Percentiles rank a stretch among this genome's conserved stretches.
These are phyloP conservation scores for Solanum piurae DNA, from an alignment of 257 asterid species.

Conservation along the genomic window DNA sequence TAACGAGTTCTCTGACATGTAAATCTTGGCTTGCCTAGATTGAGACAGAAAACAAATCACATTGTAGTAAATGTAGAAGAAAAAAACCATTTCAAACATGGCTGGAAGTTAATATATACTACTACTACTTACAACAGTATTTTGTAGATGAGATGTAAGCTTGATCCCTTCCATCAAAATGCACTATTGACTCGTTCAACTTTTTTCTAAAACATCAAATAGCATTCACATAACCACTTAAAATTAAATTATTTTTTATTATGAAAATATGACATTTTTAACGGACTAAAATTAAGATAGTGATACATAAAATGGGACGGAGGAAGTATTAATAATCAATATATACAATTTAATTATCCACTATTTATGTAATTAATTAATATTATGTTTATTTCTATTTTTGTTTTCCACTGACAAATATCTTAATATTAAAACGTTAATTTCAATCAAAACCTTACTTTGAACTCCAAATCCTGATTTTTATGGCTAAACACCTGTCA, in stretches of 20 bases:
- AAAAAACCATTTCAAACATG: background rate
- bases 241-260: too few species aligned
- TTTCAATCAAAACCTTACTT: too few species aligned
- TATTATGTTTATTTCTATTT: too few species aligned
- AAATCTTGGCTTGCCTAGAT: constrained; percentile 61
- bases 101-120: background rate
- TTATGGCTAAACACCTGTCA: too few species aligned
- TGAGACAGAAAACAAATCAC: background rate
- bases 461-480: too few species aligned
- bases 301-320: too few species aligned
- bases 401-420: too few species aligned
- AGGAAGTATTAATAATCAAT: background rate
- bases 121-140: constrained; percentile 41
- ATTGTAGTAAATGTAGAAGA: background rate
- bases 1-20: constrained; percentile 34
- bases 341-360: background rate
- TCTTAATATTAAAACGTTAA: too few species aligned
- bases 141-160: constrained; percentile 42
- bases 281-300: background rate
- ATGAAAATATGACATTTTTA: background rate
- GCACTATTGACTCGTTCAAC: too few species aligned
- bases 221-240: background rate
- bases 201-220: too few species aligned
- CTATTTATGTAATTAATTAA: background rate
- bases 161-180: constrained; percentile 52